A percentile compares a stretch with the other conserved stretches of the same genome.
Conservation (phyloP, 106 monocot species). For the Dactylorhiza incarnata region DNA sequence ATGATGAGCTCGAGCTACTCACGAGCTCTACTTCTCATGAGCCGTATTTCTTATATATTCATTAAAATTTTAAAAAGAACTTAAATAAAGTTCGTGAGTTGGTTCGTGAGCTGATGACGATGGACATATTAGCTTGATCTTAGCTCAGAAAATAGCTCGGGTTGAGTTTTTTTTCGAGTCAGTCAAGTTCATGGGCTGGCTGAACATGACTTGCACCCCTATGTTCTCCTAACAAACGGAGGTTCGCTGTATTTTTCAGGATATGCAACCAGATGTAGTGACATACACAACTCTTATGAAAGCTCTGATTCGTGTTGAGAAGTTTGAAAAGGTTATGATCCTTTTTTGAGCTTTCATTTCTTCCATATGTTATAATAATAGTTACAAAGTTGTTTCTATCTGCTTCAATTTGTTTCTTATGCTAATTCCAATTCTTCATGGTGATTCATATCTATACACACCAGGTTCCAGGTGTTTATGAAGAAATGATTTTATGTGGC, state of each 20-base stretch:
- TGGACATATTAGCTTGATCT: no score
- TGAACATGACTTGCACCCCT: no score
- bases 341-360: not conserved
- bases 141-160: no score
- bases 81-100: no score
- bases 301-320: constrained; percentile 89
- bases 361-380: not conserved
- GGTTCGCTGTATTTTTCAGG: constrained; percentile 31
- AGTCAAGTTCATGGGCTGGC: no score
- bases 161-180: no score
- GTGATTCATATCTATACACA: not conserved
- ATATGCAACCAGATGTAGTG: constrained; percentile 89
- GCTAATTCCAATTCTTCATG: not conserved
- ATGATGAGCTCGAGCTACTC: no score
- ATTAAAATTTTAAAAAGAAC: no score
- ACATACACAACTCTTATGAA: constrained; percentile 99
- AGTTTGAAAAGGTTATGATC: constrained; percentile 72
- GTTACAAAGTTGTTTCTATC: not conserved
- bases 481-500: constrained; percentile 25
- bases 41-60: no score
- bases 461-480: constrained; percentile 23
- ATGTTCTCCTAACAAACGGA: not conserved
- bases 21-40: no score
- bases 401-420: not conserved
- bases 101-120: no score